Percentiles rank a stretch among this genome's conserved stretches.
These are phyloP conservation scores for Paecilomyces sp. DNA, from an alignment of 2,329 filamentous ascomycete species.

Conservation along the genomic window DNA sequence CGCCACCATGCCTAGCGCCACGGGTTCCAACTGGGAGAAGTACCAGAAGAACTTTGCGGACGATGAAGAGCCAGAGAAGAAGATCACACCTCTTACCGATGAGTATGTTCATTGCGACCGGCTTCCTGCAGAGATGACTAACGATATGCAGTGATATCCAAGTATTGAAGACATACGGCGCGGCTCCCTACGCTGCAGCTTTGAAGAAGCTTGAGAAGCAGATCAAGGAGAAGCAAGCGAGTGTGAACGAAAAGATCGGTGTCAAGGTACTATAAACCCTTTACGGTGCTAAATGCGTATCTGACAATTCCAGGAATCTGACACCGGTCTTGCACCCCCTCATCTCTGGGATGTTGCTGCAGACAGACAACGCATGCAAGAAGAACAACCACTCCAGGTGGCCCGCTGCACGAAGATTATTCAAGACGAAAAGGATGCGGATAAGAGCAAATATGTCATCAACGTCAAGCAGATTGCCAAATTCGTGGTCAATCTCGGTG, in stretches of 20 bases:
- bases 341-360: constrained; percentile 98
- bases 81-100: constrained; percentile 94
- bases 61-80: constrained; percentile 98
- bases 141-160: constrained; percentile 75
- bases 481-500: constrained; percentile 95
- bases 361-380: constrained; percentile 95
- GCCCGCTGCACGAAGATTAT: constrained; percentile 99
- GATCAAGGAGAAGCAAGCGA: constrained; percentile 98
- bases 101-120: constrained; percentile 57
- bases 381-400: constrained; percentile 96
- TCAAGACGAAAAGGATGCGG: constrained; percentile 85
- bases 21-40: constrained; percentile 94
- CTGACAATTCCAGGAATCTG: constrained; percentile 66
- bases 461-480: constrained; percentile 99
- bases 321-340: constrained; percentile 94
- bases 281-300: constrained; percentile 12
- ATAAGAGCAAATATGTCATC: constrained; percentile 99
- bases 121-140: constrained; percentile 23
- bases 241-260: constrained; percentile 97
- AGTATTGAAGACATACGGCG: constrained; percentile 97
- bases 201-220: constrained; percentile 98
- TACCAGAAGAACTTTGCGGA: constrained; percentile 96
- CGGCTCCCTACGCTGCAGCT: constrained; percentile 86
- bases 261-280: constrained; percentile 30
- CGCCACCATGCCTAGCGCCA: constrained; percentile 78